Percentiles rank a stretch among this genome's conserved stretches.
These are phyloP conservation scores for Diospyros lotus DNA, from an alignment of 148 eudicot genomes.

Conservation along the genomic window DNA sequence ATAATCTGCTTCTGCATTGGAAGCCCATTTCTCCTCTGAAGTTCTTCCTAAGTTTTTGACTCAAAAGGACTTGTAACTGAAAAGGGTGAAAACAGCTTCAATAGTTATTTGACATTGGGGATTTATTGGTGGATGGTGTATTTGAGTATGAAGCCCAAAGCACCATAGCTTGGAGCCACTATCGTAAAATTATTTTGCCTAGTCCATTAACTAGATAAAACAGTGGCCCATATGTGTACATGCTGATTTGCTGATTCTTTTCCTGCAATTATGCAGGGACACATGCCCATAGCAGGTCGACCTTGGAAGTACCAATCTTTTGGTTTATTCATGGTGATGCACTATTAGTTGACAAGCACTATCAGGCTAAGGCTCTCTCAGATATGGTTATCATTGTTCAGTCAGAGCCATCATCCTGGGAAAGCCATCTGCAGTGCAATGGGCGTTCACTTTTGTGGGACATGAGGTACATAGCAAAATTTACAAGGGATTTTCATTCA, in stretches of 20 bases:
- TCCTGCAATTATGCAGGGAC: constrained; percentile 48
- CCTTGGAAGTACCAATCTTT: constrained; percentile 88
- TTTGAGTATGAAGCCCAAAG: neutral
- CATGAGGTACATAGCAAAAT: constrained; percentile 54
- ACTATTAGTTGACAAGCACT: constrained; percentile 85
- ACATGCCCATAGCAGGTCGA: constrained; percentile 77
- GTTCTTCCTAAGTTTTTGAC: too few relatives aligned
- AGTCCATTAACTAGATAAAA: neutral
- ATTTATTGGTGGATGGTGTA: neutral
- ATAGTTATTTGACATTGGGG: constrained; percentile 11
- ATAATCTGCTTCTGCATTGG: neutral
- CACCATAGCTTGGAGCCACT: neutral
- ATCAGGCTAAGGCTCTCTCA: constrained; percentile 91
- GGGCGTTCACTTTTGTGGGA: constrained; percentile 76
- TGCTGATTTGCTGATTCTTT: constrained; percentile 2
- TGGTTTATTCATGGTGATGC: constrained; percentile 87
- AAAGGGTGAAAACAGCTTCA: too few relatives aligned
- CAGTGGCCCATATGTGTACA: neutral
- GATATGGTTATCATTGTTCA: constrained; percentile 94
- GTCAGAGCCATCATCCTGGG: constrained; percentile 87
- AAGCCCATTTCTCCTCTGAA: neutral
- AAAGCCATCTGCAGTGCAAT: constrained; percentile 94
- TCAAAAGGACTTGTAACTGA: too few relatives aligned
- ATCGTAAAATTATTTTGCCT: neutral
- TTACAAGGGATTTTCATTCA: neutral